Evolutionary conservation across 1,284 basidiomycete species (phyloP).

Genomic region (Sphagnurus paluster): DNA sequence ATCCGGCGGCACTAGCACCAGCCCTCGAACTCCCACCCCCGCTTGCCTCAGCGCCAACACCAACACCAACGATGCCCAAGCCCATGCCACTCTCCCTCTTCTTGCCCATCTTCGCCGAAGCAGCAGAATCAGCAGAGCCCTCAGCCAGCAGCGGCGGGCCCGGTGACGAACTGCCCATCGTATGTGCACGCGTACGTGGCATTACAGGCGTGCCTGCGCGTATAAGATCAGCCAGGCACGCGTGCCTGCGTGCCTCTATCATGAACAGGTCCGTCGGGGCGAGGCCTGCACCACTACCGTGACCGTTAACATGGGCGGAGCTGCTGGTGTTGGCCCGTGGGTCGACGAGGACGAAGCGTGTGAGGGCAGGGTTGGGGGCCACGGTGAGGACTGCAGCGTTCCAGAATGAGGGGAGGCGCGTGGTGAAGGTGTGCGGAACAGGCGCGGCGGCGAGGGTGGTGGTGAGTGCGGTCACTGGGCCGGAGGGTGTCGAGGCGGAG

Average conservation of each 20-base stretch:
- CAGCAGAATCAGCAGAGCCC: neutral
- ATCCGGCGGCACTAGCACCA: neutral
- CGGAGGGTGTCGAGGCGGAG: conserved; percentile 1
- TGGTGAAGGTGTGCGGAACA: conserved; percentile 40
- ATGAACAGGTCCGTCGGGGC: conserved; percentile 45
- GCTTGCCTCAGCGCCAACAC: neutral
- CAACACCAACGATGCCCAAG: conserved; percentile 7
- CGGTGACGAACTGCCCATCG: conserved; percentile 2
- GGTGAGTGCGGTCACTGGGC: conserved; percentile 34
- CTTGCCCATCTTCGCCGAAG: neutral
- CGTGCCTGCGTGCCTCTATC: conserved; percentile 43
- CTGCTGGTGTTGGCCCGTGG: too few species aligned
- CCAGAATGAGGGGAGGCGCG: conserved; percentile 49
- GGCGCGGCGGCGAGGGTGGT: conserved; percentile 35
- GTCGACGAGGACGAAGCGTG: conserved; percentile 37
- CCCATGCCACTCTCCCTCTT: neutral
- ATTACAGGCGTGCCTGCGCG: conserved; percentile 39
- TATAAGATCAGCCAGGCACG: conserved; percentile 43
- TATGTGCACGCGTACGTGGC: conserved; percentile 8
- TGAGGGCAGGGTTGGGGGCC: conserved; percentile 40
- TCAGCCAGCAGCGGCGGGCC: neutral
- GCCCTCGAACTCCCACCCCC: neutral
- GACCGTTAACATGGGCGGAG: neutral
- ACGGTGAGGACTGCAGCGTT: conserved; percentile 44
- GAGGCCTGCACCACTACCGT: conserved; percentile 18